A percentile compares a stretch with the other conserved stretches of the same genome.
Conservation (phyloP, 2,329 filamentous ascomycete species). For the Exophiala sp. region DNA sequence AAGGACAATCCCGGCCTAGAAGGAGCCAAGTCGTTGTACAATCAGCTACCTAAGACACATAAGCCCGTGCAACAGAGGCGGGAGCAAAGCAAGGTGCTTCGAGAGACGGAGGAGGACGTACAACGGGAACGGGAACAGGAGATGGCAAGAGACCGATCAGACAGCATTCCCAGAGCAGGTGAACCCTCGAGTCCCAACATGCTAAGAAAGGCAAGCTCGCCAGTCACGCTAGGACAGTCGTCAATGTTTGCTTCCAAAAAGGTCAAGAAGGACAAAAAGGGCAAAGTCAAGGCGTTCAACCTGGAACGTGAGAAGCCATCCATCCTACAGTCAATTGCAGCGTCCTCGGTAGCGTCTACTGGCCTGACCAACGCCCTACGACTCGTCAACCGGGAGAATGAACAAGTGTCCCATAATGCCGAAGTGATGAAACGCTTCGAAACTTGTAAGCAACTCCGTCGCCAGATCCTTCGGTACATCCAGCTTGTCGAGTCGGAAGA, state of each 20-base stretch:
- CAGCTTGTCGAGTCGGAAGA: constrained; percentile 88
- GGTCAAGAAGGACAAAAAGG: constrained; percentile 41
- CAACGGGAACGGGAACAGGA: constrained; percentile 49
- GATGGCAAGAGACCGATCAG: constrained; percentile 15
- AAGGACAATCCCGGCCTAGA: constrained; percentile 76
- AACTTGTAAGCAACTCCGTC: constrained; percentile 76
- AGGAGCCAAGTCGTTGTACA: constrained; percentile 74
- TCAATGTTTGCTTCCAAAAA: constrained; percentile 26
- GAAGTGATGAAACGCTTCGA: constrained; percentile 76
- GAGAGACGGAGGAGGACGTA: constrained; percentile 70
- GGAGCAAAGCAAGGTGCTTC: constrained; percentile 76
- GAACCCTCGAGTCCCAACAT: constrained; percentile 21
- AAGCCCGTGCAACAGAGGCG: constrained; percentile 62
- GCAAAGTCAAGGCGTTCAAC: constrained; percentile 63
- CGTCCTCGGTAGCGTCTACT: constrained; percentile 83
- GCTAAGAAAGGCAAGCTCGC: constrained; percentile 22
- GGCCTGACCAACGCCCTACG: constrained; percentile 85
- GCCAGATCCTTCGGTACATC: constrained; percentile 86
- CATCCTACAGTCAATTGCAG: constrained; percentile 84
- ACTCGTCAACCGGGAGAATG: constrained; percentile 82
- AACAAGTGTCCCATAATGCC: constrained; percentile 81
- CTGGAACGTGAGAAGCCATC: constrained; percentile 82
- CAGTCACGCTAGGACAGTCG: constrained; percentile 22
- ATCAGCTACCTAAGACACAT: constrained; percentile 64
- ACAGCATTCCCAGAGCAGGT: constrained; percentile 13